These are phyloP conservation scores for Nigrospora sphaerica DNA, from an alignment of 2,329 filamentous ascomycete species.

Conservation along the genomic window DNA sequence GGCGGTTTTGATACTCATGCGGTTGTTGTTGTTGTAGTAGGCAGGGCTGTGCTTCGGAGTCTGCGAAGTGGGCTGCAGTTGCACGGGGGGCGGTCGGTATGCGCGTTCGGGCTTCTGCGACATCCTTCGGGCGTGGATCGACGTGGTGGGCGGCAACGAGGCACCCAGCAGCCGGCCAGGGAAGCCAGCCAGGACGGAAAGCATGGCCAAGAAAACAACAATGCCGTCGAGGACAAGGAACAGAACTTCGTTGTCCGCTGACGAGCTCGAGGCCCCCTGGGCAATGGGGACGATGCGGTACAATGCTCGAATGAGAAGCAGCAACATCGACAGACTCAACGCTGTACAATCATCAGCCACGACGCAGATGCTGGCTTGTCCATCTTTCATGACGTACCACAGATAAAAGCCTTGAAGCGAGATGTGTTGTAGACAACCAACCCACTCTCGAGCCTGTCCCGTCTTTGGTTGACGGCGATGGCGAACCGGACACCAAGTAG, in stretches of 20 bases:
- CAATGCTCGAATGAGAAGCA: constrained; percentile 16
- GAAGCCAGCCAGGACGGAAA: constrained; percentile 14
- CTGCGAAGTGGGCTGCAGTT: constrained; percentile 8
- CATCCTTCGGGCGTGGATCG: constrained; percentile 3
- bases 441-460: constrained; percentile 28
- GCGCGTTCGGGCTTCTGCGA: constrained; percentile 10
- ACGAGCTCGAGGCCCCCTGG: constrained; percentile 13
- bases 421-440: constrained; percentile 31
- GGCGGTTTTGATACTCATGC: constrained; percentile 9
- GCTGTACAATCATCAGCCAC: constrained; percentile 9
- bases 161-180: constrained; percentile 16
- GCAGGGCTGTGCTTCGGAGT: background rate
- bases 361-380: background rate
- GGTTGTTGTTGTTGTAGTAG: constrained; percentile 8
- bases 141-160: constrained; percentile 8
- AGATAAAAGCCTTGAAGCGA: constrained; percentile 34
- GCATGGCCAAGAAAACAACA: constrained; percentile 13
- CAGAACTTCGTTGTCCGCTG: constrained; percentile 15
- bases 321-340: constrained; percentile 10
- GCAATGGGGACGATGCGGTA: constrained; percentile 17
- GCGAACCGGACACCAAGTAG: constrained; percentile 31
- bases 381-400: constrained; percentile 27
- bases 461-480: constrained; percentile 27
- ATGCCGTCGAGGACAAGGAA: constrained; percentile 20
- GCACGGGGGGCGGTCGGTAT: constrained; percentile 9